A percentile compares a stretch with the other conserved stretches of the same genome.
Evolutionary conservation across 768 basidiomycete species (phyloP).

Genomic region (Rhodosporidiobolus odoratus): DNA sequence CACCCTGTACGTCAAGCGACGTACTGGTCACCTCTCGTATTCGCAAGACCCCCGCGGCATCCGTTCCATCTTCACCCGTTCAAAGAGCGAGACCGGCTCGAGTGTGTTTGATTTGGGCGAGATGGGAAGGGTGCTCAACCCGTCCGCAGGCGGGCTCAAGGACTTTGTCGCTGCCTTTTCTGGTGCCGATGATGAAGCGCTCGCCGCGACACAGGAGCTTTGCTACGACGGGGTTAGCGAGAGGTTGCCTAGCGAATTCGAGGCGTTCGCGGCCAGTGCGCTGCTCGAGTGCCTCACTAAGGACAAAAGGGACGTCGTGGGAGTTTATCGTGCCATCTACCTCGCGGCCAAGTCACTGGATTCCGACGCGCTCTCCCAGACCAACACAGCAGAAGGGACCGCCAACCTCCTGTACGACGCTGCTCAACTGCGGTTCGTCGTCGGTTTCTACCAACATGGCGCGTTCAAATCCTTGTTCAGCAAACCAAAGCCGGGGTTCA

Average conservation of each 20-base stretch:
- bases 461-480: constrained; percentile 15
- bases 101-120: constrained; percentile 82
- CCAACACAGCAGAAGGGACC: not conserved
- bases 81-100: constrained; percentile 76
- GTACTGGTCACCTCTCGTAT: constrained; percentile 87
- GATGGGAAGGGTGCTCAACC: constrained; percentile 48
- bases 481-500: not conserved
- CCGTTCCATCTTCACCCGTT: constrained; percentile 79
- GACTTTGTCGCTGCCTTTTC: constrained; percentile 84
- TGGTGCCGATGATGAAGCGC: constrained; percentile 50
- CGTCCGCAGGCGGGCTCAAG: constrained; percentile 59
- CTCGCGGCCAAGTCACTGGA: not conserved
- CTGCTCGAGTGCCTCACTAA: constrained; percentile 78
- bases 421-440: constrained; percentile 20
- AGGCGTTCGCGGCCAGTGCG: constrained; percentile 41
- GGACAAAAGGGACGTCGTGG: constrained; percentile 57
- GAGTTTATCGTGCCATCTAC: constrained; percentile 19
- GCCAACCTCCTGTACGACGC: constrained; percentile 1
- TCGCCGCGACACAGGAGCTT: constrained; percentile 60
- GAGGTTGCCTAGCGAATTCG: constrained; percentile 19
- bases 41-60: constrained; percentile 90
- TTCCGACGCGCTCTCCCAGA: not conserved
- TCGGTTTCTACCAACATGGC: constrained; percentile 27
- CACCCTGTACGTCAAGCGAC: constrained; percentile 84
- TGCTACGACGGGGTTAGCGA: constrained; percentile 42